phyloP scores from a whole-genome alignment of 106 monocot species.

The Agapanthus africanus region DNA sequence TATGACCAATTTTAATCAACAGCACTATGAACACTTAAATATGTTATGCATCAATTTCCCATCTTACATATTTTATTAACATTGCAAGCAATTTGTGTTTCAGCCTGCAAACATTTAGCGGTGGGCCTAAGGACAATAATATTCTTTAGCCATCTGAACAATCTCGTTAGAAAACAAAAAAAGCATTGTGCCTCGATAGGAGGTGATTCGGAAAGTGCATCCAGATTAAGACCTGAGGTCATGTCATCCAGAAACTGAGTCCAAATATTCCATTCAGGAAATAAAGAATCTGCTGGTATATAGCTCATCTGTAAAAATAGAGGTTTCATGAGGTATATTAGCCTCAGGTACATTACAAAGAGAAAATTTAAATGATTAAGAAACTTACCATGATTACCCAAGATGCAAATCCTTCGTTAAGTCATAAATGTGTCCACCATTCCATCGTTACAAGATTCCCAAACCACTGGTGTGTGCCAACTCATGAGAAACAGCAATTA shows the following conservation, averaged over 20 bases:
- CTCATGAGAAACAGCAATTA: conserved; percentile 87
- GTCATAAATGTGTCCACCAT: conserved; percentile 99
- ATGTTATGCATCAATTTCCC: background rate
- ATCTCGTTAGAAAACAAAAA: background rate
- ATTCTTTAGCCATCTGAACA: background rate
- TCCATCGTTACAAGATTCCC: conserved; percentile 99
- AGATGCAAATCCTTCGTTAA: conserved; percentile 97
- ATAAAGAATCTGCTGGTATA: conserved; percentile 73
- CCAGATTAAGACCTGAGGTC: conserved; percentile 61
- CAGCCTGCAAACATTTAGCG: background rate
- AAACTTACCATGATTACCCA: conserved; percentile 50
- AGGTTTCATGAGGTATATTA: background rate
- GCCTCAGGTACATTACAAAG: background rate
- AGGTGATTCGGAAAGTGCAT: conserved; percentile 91
- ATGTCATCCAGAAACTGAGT: conserved; percentile 87
- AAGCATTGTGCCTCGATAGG: conserved; percentile 75
- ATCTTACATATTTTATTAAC: background rate
- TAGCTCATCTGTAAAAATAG: conserved; percentile 65
- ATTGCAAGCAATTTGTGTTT: background rate
- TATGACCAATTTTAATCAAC: background rate
- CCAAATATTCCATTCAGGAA: conserved; percentile 96
- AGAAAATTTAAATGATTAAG: background rate
- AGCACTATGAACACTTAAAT: background rate
- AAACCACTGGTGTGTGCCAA: conserved; percentile 98
- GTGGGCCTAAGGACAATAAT: background rate